Conservation (phyloP, 768 basidiomycete species). For the Trametes cubensis region DNA sequence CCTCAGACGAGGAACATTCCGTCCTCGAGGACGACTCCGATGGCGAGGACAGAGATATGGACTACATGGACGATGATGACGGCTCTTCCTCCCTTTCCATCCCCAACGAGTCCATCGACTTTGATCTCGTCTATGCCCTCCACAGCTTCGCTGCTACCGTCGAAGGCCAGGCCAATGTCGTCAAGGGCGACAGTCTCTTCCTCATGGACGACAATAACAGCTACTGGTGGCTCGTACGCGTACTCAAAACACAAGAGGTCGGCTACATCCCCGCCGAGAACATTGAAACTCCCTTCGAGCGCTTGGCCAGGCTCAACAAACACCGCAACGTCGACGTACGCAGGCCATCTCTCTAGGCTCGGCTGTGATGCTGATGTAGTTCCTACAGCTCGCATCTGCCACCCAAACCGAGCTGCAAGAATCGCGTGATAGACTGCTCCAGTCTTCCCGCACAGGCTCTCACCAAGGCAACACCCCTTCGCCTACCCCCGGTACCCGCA, state of each 20-base stretch:
- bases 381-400: conserved; percentile 67
- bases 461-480: conserved; percentile 49
- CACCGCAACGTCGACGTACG: conserved; percentile 95
- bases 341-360: conserved; percentile 20
- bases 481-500: conserved; percentile 46
- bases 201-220: conserved; percentile 98
- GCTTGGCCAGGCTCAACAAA: conserved; percentile 93
- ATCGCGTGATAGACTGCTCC: conserved; percentile 55
- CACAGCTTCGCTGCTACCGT: conserved; percentile 98
- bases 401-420: conserved; percentile 67
- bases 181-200: conserved; percentile 95
- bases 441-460: conserved; percentile 49
- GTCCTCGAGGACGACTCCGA: conserved; percentile 87
- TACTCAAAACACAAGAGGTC: conserved; percentile 97
- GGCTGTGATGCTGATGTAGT: not conserved
- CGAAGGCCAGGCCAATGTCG: conserved; percentile 97
- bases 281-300: conserved; percentile 97
- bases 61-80: conserved; percentile 74
- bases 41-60: conserved; percentile 63
- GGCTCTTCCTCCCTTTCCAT: conserved; percentile 82
- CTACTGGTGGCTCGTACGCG: conserved; percentile 99
- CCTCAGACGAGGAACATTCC: conserved; percentile 77
- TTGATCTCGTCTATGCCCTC: conserved; percentile 89
- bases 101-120: conserved; percentile 91
- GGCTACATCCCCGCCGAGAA: conserved; percentile 99